phyloP scores from a whole-genome alignment of 768 basidiomycete species.

The Pisolithus sp. region DNA sequence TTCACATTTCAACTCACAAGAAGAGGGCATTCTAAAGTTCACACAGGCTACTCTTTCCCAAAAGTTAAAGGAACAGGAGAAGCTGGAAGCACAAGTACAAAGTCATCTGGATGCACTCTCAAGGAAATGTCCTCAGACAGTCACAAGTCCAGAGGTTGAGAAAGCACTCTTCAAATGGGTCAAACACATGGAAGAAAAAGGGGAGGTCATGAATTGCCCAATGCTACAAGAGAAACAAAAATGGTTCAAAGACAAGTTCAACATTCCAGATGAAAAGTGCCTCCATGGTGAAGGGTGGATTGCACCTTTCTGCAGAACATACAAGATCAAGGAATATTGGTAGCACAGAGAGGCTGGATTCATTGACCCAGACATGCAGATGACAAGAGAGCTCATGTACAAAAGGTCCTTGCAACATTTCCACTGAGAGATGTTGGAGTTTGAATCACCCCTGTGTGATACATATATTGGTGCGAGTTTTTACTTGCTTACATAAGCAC shows the following conservation, averaged over 20 bases:
- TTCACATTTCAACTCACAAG: background rate
- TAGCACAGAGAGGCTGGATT: constrained; percentile 1
- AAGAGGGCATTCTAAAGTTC: background rate
- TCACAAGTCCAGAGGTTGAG: constrained; percentile 31
- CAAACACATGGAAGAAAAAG: background rate
- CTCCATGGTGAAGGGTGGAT: constrained; percentile 6
- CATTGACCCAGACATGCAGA: background rate
- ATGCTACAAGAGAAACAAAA: constrained; percentile 4
- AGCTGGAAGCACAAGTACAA: constrained; percentile 1
- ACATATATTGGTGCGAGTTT: too few relatives aligned
- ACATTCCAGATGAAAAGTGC: constrained; percentile 1
- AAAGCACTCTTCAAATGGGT: constrained; percentile 26
- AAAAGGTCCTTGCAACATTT: too few relatives aligned
- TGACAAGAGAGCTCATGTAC: too few relatives aligned
- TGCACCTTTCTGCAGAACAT: constrained; percentile 1
- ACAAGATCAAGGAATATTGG: background rate
- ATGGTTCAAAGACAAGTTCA: background rate
- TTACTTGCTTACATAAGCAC: too few relatives aligned
- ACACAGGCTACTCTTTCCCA: background rate
- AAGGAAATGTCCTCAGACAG: constrained; percentile 21
- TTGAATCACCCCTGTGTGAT: too few relatives aligned
- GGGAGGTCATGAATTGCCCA: background rate
- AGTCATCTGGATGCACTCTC: constrained; percentile 22
- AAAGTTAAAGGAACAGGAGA: background rate
- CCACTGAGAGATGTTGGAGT: too few relatives aligned